Percentiles rank a stretch among this genome's conserved stretches.
phyloP scores from a whole-genome alignment of 192 early-diverging fungal species.

The Mortierella hygrophila region DNA sequence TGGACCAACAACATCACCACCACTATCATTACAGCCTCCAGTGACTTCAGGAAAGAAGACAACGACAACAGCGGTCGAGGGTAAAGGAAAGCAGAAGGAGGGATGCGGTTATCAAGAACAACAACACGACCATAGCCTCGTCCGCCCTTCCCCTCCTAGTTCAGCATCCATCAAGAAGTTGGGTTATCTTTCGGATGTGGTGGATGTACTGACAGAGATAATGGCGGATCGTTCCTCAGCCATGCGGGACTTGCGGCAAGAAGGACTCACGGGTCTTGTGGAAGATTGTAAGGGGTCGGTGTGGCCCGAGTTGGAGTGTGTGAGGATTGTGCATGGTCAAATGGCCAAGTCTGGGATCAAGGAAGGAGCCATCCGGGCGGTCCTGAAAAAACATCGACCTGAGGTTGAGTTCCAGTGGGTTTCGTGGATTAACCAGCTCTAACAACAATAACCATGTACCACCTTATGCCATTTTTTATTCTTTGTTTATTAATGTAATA shows the following conservation, averaged over 20 bases:
- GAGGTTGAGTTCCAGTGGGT: conserved; percentile 33
- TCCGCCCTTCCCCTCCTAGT: not conserved
- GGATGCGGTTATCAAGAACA: not conserved
- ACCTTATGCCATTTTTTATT: no score
- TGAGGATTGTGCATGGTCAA: conserved; percentile 25
- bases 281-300: not conserved
- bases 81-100: not conserved
- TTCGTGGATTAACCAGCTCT: conserved; percentile 7
- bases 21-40: not conserved
- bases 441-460: not conserved
- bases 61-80: not conserved
- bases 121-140: not conserved
- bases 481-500: no score
- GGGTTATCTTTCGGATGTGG: conserved; percentile 19
- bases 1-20: not conserved
- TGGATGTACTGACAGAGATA: conserved; percentile 13
- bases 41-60: not conserved
- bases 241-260: not conserved
- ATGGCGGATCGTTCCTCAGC: not conserved
- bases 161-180: not conserved
- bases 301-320: conserved; percentile 29
- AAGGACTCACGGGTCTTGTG: not conserved
- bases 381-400: conserved; percentile 26
- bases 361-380: not conserved
- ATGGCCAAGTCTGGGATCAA: not conserved